Base-by-base conservation (phyloP, 2,329 filamentous ascomycete species). In the Penicillium aurantiogriseum region DNA sequence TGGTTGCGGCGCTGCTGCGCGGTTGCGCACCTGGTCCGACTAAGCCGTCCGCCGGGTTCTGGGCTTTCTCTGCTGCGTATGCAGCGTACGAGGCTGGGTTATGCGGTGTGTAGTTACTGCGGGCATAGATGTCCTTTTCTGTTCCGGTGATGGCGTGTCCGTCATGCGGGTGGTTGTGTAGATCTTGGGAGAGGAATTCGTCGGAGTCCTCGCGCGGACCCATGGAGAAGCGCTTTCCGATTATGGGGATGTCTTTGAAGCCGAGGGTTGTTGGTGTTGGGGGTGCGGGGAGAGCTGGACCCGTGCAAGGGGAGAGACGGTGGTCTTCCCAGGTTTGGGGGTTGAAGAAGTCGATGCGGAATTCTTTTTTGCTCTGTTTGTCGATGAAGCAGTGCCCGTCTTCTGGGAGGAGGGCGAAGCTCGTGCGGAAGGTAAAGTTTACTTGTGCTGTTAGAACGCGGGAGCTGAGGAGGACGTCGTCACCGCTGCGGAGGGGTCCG, bases 391-490 rank as follows among this genome's bases (percentile, higher is more conserved):
- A 95, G 68, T 86, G 87, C 0, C 92, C 92, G 65, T 94, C 88
- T 56, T 96, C 88, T 0, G 93, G 93, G 0, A 97, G 81, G 9
- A 97, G 85, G 11, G 88, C 86, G 68, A 90, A 97, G 42, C 87
- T 92, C 0, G 92, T 96, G 8, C 93, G 85, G 49, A 97, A 86
- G 0, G 89, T 92, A 68, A 97, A 96, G 75, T 96, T 96, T 65
- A 96, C 92, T 69, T 94, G 90, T 0, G 93, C 92, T 0, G 92
- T 67, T 17, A 97, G 81, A 0, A 97, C 88, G 63, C 91, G 90
- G 60, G 92, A 92, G 67, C 92, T 96, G 58, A 97, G 81, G 1
- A 96, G 81, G 0, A 97, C 92, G 19, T 92, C 90, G 69, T 97
- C 92, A n/a, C 92, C 92, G 66, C 96, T 93, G 36, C 92, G 87